Percentiles rank a stretch among this genome's conserved stretches.
phyloP scores from a whole-genome alignment of 2,329 filamentous ascomycete species.

The Bimuria novae-zelandiae region DNA sequence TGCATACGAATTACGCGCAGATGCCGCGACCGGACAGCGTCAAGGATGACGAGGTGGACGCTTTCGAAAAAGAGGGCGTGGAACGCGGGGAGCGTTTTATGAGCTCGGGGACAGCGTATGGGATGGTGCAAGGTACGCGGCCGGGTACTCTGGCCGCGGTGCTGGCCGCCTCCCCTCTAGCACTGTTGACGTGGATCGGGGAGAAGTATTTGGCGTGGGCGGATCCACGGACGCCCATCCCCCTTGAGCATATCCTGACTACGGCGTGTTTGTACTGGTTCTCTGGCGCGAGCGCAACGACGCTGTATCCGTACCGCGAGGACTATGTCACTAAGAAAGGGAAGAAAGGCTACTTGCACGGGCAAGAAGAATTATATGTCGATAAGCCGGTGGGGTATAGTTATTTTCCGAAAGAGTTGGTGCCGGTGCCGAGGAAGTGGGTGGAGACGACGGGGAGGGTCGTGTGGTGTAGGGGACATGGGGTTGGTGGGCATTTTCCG shows the following conservation, averaged over 20 bases:
- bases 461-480: slow-evolving; percentile 44
- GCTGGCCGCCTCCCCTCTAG: slow-evolving; percentile 59
- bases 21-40: slow-evolving; percentile 24
- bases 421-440: slow-evolving; percentile 48
- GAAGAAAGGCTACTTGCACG: slow-evolving; percentile 17
- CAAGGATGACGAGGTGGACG: slow-evolving; percentile 25
- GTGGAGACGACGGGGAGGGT: slow-evolving; percentile 46
- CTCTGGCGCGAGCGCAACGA: slow-evolving; percentile 54
- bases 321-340: slow-evolving; percentile 8
- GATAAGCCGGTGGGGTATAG: slow-evolving; percentile 52
- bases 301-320: slow-evolving; percentile 57
- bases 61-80: slow-evolving; percentile 41
- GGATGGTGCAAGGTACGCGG: slow-evolving; percentile 57
- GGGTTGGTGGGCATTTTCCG: slow-evolving; percentile 55
- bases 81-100: slow-evolving; percentile 47
- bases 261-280: slow-evolving; percentile 61
- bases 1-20: slow-evolving; percentile 39
- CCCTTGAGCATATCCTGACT: slow-evolving; percentile 53
- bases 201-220: slow-evolving; percentile 63
- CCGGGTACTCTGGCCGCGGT: slow-evolving; percentile 62
- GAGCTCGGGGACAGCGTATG: slow-evolving; percentile 55
- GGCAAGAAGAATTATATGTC: slow-evolving; percentile 30
- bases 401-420: slow-evolving; percentile 51
- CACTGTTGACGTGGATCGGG: slow-evolving; percentile 62
- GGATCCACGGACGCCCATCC: slow-evolving; percentile 46